Evolutionary conservation across 805 yeast genomes (phyloP), one percentile per base, ranked within the genome.

Genomic region (Pichia ethanolica): DNA sequence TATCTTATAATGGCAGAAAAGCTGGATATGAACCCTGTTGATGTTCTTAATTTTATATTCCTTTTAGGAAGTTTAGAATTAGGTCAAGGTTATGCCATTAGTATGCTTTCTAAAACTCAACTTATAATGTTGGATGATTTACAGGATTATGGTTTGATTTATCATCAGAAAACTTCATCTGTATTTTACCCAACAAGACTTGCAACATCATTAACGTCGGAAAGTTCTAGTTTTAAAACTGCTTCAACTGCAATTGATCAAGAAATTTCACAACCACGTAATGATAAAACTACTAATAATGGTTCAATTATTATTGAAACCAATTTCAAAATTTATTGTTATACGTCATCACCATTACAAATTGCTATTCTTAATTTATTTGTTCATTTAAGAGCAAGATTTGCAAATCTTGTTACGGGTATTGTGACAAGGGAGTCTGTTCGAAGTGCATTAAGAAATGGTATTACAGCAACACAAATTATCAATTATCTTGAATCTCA

Each of bases 391-490:
- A 83, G 81, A 56, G 77, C 95, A 0, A 73, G 99, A 52, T 93
- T 93, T 65, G 73, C 89, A 12, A 93, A 93, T 63, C 82, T 93
- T 83, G 97, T 93, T 4, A 80, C 93, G 5, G 99, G 99, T 2
- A 89, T 86, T 55, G 77, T 93, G 51, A 90, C 97, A 5, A 79
- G 98, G 65, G 97, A 91, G 59, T 87, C 96, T 0, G 83, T 93
- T 25, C 74, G 98, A 52, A 72, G 77, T 47, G 99, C 99, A 0
- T 68, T 93, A 37, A 63, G 72, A 39, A 88, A 86, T 58, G 99
- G 99, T 32, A 93, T 93, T 58, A 86, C 97, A 0, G 91, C 98
- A 0, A 97, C 89, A 37, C 99, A 93, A 64, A 87, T 93, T 57
- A 85, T 93, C 53, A 80, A 88, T 55, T 93, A 91, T 63, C 67